phyloP scores from a whole-genome alignment of 805 yeast genomes.

The Saccharomyces mikatae region DNA sequence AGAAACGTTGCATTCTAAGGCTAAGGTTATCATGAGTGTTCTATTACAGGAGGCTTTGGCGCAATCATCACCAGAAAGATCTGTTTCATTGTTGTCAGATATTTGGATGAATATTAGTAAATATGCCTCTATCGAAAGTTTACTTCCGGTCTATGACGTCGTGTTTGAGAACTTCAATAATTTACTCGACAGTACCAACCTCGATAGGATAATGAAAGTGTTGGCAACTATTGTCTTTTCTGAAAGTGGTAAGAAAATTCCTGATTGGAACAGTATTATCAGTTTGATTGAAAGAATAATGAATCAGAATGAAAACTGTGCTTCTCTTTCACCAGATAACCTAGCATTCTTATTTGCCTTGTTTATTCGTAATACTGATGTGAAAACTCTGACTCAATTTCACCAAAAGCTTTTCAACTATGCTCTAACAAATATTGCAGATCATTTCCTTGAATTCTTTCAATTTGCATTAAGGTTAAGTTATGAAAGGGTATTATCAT shows the following conservation, averaged over 20 bases:
- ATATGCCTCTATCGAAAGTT: conserved; percentile 45
- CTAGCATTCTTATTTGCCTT: conserved; percentile 41
- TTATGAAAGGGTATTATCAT: conserved; percentile 38
- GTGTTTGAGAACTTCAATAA: conserved; percentile 21
- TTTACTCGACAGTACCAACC: conserved; percentile 5
- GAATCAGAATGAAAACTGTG: conserved; percentile 1
- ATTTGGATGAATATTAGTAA: conserved; percentile 44
- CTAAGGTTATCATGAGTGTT: conserved; percentile 41
- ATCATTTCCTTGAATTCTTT: conserved; percentile 39
- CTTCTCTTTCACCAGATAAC: conserved; percentile 17
- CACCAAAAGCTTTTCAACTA: conserved; percentile 39
- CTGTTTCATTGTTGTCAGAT: conserved; percentile 47
- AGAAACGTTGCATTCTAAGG: conserved; percentile 67
- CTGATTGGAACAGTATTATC: conserved; percentile 38
- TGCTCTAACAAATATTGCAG: conserved; percentile 34
- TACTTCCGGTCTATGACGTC: conserved; percentile 37
- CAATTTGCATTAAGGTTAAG: conserved; percentile 32
- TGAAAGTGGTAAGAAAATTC: conserved; percentile 60
- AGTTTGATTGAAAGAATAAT: conserved; percentile 10
- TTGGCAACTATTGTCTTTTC: conserved; percentile 48
- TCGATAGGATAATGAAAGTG: conserved; percentile 34
- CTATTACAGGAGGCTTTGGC: conserved; percentile 32
- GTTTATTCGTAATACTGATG: conserved; percentile 48
- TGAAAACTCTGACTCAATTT: conserved; percentile 38
- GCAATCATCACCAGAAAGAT: conserved; percentile 1